These are phyloP conservation scores for Beverwykella pulmonaria DNA, from an alignment of 495 filamentous ascomycete genomes.

Conservation along the genomic window DNA sequence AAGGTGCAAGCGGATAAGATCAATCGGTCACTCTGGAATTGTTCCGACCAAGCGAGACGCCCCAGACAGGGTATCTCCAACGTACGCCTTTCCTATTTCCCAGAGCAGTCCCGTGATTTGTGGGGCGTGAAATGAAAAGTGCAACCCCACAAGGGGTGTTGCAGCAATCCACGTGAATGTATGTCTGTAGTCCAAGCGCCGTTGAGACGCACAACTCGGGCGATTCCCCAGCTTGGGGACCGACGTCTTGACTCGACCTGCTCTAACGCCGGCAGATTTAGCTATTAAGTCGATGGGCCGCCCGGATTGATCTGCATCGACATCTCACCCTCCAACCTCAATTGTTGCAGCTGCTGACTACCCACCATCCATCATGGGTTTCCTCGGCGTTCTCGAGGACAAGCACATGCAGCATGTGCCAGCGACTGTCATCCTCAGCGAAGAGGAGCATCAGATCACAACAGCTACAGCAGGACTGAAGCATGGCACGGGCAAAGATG, in stretches of 20 bases:
- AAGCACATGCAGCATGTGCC: constrained; percentile 30
- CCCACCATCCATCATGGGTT: constrained; percentile 27
- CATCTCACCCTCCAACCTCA: background rate
- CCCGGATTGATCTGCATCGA: background rate
- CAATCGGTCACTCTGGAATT: background rate
- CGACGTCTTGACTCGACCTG: background rate
- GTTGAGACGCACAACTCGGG: constrained; percentile 5
- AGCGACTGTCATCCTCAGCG: constrained; percentile 30
- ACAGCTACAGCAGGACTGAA: constrained; percentile 24
- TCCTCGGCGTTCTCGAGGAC: constrained; percentile 33
- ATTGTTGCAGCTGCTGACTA: background rate
- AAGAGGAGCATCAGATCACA: background rate
- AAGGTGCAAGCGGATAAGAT: background rate
- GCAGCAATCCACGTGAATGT: constrained; percentile 16
- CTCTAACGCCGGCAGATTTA: background rate
- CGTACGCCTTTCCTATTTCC: background rate
- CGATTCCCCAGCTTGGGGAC: background rate
- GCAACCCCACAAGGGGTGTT: constrained; percentile 24
- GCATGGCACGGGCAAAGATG: constrained; percentile 32
- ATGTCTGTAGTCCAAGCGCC: constrained; percentile 7
- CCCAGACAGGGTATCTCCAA: constrained; percentile 8
- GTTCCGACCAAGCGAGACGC: background rate
- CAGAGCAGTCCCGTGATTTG: background rate
- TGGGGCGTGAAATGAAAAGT: constrained; percentile 17
- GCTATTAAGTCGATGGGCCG: background rate